Conservation (phyloP, 73 alveolate genomes). For the Symbiodinium natans region DNA sequence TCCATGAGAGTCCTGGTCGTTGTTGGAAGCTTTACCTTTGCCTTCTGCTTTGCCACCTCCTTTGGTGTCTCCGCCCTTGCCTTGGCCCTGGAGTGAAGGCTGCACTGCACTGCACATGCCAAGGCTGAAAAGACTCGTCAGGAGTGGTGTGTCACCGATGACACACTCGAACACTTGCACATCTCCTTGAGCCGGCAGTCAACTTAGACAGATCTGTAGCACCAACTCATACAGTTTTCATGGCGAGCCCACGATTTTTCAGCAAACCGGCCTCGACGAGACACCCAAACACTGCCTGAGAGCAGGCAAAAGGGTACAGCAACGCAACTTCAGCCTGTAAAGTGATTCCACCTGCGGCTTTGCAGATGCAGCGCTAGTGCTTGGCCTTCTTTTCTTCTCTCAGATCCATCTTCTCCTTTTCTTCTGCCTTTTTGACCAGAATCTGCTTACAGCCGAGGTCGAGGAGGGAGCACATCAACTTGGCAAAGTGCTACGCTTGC, state of each 20-base stretch:
- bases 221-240: not conserved
- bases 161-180: not conserved
- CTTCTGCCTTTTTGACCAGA: not conserved
- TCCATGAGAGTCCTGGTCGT: not conserved
- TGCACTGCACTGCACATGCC: not conserved
- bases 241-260: not conserved
- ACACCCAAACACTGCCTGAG: too few species aligned
- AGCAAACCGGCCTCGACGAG: too few species aligned
- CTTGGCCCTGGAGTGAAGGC: not conserved
- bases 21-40: not conserved
- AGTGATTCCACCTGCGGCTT: too few species aligned
- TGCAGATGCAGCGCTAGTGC: too few species aligned
- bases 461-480: too few species aligned
- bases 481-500: too few species aligned
- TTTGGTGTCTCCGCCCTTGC: not conserved
- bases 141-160: not conserved
- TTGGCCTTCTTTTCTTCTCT: not conserved
- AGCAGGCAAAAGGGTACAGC: too few species aligned
- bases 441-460: not conserved
- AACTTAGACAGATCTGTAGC: not conserved
- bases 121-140: not conserved
- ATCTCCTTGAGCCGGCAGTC: not conserved
- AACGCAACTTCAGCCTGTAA: too few species aligned
- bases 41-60: not conserved
- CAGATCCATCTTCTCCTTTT: not conserved